Percentiles rank a stretch among this genome's conserved stretches.
phyloP scores from a whole-genome alignment of 2,329 filamentous ascomycete genomes.

The Sclerotinia nivalis region DNA sequence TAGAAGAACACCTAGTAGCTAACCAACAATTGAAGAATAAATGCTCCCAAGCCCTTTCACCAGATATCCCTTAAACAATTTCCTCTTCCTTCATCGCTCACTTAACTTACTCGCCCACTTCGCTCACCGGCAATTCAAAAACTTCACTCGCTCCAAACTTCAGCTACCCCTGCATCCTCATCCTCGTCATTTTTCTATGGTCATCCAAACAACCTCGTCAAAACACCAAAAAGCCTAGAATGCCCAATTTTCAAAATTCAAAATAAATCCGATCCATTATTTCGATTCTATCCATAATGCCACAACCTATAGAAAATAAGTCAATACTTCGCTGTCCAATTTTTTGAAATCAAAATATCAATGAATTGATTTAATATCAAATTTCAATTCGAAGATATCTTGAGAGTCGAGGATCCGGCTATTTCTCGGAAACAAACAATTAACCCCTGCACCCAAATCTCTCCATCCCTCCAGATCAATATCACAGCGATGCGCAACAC shows the following conservation, averaged over 20 bases:
- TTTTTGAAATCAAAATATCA: not conserved
- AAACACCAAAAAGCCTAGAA: not conserved
- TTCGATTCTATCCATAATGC: not conserved
- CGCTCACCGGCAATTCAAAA: not conserved
- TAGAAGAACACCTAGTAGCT: no score
- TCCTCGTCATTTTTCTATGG: not conserved
- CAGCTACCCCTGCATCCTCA: not conserved
- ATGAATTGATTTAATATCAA: not conserved
- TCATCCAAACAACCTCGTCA: not conserved
- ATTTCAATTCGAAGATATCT: not conserved
- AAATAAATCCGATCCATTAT: not conserved
- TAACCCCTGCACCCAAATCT: constrained; percentile 6
- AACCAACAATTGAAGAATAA: no score
- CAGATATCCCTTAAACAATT: not conserved
- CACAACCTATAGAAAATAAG: not conserved
- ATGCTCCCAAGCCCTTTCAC: no score
- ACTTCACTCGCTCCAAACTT: not conserved
- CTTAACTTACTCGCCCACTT: no score
- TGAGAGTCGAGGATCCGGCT: not conserved
- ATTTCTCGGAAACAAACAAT: not conserved
- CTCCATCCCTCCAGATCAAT: not conserved
- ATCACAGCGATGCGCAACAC: constrained; percentile 8
- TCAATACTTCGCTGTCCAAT: no score
- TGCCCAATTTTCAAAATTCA: not conserved
- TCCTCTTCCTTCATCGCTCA: not conserved